Evolutionary conservation across 768 basidiomycete species (phyloP).

Genomic region (Boletellus ananas): DNA sequence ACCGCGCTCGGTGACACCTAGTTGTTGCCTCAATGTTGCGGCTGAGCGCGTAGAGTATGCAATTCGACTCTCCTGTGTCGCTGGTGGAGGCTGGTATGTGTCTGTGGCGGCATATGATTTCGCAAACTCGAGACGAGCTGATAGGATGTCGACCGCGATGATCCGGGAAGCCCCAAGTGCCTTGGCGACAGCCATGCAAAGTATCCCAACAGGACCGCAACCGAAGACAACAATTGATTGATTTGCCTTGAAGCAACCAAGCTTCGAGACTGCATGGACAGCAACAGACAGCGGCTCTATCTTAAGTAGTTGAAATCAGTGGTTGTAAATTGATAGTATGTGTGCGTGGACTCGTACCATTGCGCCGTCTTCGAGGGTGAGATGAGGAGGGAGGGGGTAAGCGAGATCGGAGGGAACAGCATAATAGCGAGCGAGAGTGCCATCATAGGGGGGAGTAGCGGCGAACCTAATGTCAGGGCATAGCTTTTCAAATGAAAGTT

Average conservation of each 20-base stretch:
- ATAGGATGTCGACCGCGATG: conserved; percentile 79
- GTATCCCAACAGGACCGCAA: conserved; percentile 82
- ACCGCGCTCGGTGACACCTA: conserved; percentile 72
- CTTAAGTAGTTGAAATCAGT: conserved; percentile 35
- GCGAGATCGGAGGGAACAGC: conserved; percentile 81
- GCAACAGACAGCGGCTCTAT: conserved; percentile 95
- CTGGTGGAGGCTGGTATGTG: conserved; percentile 57
- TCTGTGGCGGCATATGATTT: conserved; percentile 82
- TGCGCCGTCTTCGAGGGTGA: conserved; percentile 91
- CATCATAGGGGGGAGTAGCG: conserved; percentile 91
- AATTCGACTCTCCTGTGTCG: conserved; percentile 56
- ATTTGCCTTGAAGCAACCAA: conserved; percentile 68
- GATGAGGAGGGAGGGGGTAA: conserved; percentile 76
- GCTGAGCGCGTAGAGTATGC: conserved; percentile 75
- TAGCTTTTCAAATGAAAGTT: conserved; percentile 43
- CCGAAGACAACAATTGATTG: conserved; percentile 84
- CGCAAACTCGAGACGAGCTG: conserved; percentile 80
- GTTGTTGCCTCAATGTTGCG: conserved; percentile 54
- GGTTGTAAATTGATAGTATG: background rate
- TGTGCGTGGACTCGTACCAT: conserved; percentile 52
- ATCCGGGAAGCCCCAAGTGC: conserved; percentile 84
- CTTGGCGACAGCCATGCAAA: conserved; percentile 95
- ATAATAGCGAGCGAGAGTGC: conserved; percentile 86
- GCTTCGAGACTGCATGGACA: conserved; percentile 78
- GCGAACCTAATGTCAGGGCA: conserved; percentile 86